A percentile compares a stretch with the other conserved stretches of the same genome.
Conservation (phyloP, 306 rosid genomes). For the Geum urbanum region DNA sequence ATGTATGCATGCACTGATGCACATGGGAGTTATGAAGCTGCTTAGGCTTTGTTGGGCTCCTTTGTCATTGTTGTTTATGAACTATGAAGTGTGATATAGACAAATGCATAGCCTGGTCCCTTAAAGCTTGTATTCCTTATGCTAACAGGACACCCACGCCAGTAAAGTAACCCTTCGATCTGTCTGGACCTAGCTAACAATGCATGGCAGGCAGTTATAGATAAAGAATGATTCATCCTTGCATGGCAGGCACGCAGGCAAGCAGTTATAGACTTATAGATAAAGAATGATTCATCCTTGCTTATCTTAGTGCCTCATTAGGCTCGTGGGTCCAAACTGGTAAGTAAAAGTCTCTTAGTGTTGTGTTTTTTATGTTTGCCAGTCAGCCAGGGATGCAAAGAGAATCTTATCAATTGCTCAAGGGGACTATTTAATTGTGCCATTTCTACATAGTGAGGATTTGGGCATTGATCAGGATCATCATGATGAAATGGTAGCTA, state of each 20-base stretch:
- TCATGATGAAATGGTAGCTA: too few species aligned
- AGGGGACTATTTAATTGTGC: not conserved
- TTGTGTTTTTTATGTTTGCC: conserved; percentile 3
- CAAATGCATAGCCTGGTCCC: not conserved
- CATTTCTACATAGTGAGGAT: not conserved
- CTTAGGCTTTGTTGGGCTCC: not conserved
- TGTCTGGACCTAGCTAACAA: not conserved
- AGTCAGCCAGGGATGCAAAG: conserved; percentile 2
- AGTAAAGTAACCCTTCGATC: not conserved
- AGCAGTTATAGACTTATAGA: too few species aligned
- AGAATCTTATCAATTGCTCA: not conserved
- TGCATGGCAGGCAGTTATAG: not conserved
- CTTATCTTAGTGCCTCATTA: not conserved
- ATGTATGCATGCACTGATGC: too few species aligned
- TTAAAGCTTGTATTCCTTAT: not conserved
- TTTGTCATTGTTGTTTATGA: too few species aligned
- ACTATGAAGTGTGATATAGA: not conserved
- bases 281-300: not conserved
- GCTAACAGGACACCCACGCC: not conserved
- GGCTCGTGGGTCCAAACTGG: conserved; percentile 5
- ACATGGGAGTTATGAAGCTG: not conserved
- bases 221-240: too few species aligned
- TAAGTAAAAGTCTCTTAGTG: too few species aligned
- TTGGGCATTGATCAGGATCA: not conserved
- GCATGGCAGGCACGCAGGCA: too few species aligned